phyloP scores from a whole-genome alignment of 2,329 filamentous ascomycete species.

The Davidsoniella eucalypti region DNA sequence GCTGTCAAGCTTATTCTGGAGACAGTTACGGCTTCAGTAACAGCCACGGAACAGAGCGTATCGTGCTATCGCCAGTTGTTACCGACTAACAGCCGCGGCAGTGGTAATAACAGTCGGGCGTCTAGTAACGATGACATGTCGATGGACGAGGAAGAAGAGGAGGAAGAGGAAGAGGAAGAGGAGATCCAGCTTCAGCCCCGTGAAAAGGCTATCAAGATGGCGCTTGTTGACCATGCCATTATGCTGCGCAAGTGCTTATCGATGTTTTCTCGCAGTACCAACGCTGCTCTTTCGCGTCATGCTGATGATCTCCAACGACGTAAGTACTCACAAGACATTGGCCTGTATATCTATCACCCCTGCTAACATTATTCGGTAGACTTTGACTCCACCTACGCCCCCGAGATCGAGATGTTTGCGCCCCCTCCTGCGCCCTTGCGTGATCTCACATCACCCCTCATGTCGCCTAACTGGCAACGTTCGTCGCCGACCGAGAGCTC shows the following conservation, averaged over 20 bases:
- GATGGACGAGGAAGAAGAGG: constrained; percentile 19
- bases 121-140: constrained; percentile 20
- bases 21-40: constrained; percentile 60
- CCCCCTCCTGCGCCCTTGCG: constrained; percentile 30
- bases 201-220: constrained; percentile 67
- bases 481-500: constrained; percentile 9
- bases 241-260: constrained; percentile 69
- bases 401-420: constrained; percentile 47
- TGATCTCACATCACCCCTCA: constrained; percentile 30
- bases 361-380: constrained; percentile 22
- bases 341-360: constrained; percentile 1
- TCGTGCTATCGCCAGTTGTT: constrained; percentile 62
- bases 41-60: constrained; percentile 60
- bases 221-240: constrained; percentile 75
- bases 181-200: constrained; percentile 38
- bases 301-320: constrained; percentile 46
- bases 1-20: constrained; percentile 55
- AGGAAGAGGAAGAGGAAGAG: constrained; percentile 20
- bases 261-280: constrained; percentile 47
- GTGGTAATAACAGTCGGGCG: constrained; percentile 15
- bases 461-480: constrained; percentile 12
- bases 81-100: constrained; percentile 28
- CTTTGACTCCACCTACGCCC: constrained; percentile 46
- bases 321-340: constrained; percentile 27
- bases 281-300: constrained; percentile 37